Evolutionary conservation across 352 stramenopile species (phyloP), one percentile per base, ranked within the genome.

Genomic region (Globisporangium spinosum): DNA sequence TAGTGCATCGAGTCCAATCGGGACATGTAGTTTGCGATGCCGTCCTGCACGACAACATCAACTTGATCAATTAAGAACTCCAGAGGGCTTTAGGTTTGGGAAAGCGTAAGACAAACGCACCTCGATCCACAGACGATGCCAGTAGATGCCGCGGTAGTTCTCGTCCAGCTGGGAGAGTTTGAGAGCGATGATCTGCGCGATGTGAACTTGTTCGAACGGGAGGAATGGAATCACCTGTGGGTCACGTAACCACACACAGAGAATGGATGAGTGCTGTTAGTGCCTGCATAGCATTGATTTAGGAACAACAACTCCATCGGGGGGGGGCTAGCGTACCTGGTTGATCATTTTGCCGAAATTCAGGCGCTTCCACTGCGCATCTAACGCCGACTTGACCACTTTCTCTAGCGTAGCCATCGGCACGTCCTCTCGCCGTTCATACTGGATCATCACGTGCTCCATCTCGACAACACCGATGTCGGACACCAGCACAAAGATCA

Each of bases 261-360:
- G 13, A 13, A 27, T 25, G 10, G 22, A 29, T 29, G 10, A 56
- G 3, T 15, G 49, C 6, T 51, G 43, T n/a, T 23, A 56, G 23
- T 29, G 49, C 49, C 12, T 20, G 10, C n/a, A 49, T 49, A 49
- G 15, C 40, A 3, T n/a, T 7, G 40, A 17, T 12, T 29, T 27
- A 29, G 47, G n/a, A 55, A 55, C 47, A 55, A 22, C 7, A n/a
- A n/a, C 40, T 49, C 40, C 51, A 12, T 10, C 51, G 12, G 53
- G 4, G 2, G 25, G 0, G 4, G 35, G 6, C 4, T 8, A 17
- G 22, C 66, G 55, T 68, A 93, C 85, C 74, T 91, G 78, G 70
- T 94, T 80, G 51, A 97, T 90, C 79, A 96, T 91, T 71, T 97
- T 97, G 49, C 85, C 89, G 75, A 97, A 97, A 34, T 91, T 82